Evolutionary conservation across 2,329 filamentous ascomycete species (phyloP).

Genomic region (Colletotrichum euphorbiae): DNA sequence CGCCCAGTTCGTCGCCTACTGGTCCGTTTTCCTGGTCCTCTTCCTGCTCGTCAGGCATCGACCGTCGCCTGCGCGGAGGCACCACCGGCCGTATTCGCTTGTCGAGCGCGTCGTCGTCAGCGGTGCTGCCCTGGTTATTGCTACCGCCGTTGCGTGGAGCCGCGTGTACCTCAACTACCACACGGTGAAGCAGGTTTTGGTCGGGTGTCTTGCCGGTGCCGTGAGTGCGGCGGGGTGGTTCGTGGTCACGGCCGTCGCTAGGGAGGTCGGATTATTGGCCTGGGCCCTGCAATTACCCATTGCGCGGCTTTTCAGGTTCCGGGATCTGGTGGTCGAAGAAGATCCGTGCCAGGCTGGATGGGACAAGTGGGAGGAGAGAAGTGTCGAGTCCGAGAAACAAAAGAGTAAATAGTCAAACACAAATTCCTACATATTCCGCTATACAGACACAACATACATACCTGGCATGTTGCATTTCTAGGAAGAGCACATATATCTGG

Average conservation of each 20-base stretch:
- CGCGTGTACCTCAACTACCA: conserved; percentile 94
- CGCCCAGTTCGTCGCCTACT: conserved; percentile 94
- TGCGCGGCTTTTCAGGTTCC: conserved; percentile 74
- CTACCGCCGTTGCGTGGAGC: conserved; percentile 80
- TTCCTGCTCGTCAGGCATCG: conserved; percentile 87
- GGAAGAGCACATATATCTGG: neutral
- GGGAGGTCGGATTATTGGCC: conserved; percentile 75
- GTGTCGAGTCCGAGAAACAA: conserved; percentile 50
- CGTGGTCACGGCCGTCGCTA: conserved; percentile 71
- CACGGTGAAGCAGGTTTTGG: conserved; percentile 87
- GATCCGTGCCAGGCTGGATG: conserved; percentile 92
- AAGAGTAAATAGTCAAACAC: conserved; percentile 41
- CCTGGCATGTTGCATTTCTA: too few relatives aligned
- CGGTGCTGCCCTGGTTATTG: conserved; percentile 69
- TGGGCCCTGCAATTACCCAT: conserved; percentile 77
- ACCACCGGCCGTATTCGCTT: conserved; percentile 65
- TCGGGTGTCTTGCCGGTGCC: conserved; percentile 78
- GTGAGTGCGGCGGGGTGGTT: conserved; percentile 85
- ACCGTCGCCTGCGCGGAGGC: conserved; percentile 19
- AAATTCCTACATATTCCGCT: neutral
- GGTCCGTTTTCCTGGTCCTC: conserved; percentile 83
- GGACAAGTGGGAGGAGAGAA: conserved; percentile 83
- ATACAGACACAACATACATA: neutral
- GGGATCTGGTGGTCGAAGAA: conserved; percentile 88
- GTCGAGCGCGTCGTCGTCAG: conserved; percentile 68